phyloP scores from a whole-genome alignment of 495 filamentous ascomycete species.

The Penicillium malachiteum region DNA sequence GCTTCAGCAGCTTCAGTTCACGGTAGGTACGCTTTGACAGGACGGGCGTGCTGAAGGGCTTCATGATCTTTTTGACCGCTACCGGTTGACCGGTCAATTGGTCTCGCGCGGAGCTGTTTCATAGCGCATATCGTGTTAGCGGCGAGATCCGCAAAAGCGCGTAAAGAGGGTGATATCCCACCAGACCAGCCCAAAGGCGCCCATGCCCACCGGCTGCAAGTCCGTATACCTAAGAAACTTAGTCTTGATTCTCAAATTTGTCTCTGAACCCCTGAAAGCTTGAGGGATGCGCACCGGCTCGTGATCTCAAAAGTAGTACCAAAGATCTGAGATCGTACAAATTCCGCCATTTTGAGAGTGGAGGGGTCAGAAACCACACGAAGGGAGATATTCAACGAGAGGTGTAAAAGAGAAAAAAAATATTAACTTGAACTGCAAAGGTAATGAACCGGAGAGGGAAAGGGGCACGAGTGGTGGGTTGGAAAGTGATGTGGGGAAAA shows the following conservation, averaged over 20 bases:
- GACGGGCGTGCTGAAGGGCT: constrained; percentile 97
- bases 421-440: constrained; percentile 1
- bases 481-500: constrained; percentile 37
- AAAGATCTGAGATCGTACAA: constrained; percentile 98
- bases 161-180: constrained; percentile 43
- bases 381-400: not conserved
- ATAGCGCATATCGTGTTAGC: constrained; percentile 15
- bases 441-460: constrained; percentile 2
- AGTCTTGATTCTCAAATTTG: constrained; percentile 11
- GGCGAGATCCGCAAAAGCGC: constrained; percentile 13
- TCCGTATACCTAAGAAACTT: constrained; percentile 76
- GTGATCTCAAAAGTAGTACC: constrained; percentile 99
- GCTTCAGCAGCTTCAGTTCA: constrained; percentile 95
- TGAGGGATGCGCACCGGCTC: constrained; percentile 67
- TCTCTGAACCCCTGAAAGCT: constrained; percentile 1
- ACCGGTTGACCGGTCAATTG: constrained; percentile 94
- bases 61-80: constrained; percentile 99
- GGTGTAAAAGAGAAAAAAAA: not conserved
- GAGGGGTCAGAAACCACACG: constrained; percentile 5
- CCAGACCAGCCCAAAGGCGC: constrained; percentile 97
- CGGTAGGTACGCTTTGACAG: constrained; percentile 96
- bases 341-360: constrained; percentile 77
- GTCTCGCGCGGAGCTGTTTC: constrained; percentile 83
- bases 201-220: constrained; percentile 98
- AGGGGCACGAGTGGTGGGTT: constrained; percentile 16